phyloP scores from a whole-genome alignment of 495 filamentous ascomycete species.

The Tuber borchii region DNA sequence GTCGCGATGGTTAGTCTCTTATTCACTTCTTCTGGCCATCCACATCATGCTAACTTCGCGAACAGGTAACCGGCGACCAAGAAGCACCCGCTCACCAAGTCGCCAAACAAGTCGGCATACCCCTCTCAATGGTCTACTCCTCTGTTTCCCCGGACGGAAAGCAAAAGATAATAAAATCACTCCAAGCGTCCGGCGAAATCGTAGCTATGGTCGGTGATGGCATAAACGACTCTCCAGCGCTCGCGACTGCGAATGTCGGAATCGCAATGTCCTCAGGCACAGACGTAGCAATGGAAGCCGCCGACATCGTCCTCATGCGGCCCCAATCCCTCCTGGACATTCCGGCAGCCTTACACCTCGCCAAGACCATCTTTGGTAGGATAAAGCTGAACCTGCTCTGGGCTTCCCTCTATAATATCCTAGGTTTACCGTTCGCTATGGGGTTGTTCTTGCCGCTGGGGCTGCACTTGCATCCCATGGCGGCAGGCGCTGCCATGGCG shows the following conservation, averaged over 20 bases:
- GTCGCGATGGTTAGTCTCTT: conserved; percentile 56
- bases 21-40: conserved; percentile 2
- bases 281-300: conserved; percentile 96
- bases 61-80: conserved; percentile 79
- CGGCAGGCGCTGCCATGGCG: conserved; percentile 92
- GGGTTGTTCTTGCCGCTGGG: conserved; percentile 86
- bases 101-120: conserved; percentile 75
- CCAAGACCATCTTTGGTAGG: conserved; percentile 75
- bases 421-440: conserved; percentile 96
- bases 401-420: conserved; percentile 86
- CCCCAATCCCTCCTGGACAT: conserved; percentile 87
- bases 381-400: conserved; percentile 91
- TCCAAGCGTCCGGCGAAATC: conserved; percentile 64
- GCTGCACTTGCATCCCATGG: conserved; percentile 83
- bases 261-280: conserved; percentile 89
- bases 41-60: conserved; percentile 7
- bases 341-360: conserved; percentile 73
- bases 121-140: conserved; percentile 65
- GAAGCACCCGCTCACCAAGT: conserved; percentile 72
- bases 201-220: conserved; percentile 98
- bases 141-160: conserved; percentile 83
- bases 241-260: conserved; percentile 86
- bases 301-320: conserved; percentile 91
- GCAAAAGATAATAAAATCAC: conserved; percentile 67
- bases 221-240: conserved; percentile 95